phyloP scores from a whole-genome alignment of 768 basidiomycete species.

The Kwoniella dejecticola region DNA sequence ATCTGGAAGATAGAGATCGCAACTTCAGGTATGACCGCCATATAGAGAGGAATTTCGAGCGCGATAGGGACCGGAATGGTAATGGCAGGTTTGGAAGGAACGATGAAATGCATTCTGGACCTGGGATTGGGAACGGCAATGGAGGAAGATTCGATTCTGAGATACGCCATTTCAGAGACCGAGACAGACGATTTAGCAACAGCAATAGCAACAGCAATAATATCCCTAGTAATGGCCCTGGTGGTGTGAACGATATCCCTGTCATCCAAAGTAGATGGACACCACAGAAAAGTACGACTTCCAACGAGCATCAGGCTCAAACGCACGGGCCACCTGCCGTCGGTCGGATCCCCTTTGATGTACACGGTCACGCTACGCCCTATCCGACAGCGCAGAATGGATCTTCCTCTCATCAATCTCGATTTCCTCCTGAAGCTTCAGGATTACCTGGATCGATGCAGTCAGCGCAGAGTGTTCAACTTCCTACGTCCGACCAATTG shows the following conservation, averaged over 20 bases:
- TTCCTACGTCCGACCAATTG: neutral
- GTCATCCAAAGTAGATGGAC: constrained; percentile 14
- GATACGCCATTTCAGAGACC: neutral
- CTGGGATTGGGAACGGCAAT: too few relatives aligned
- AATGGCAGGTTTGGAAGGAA: neutral
- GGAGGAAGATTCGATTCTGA: neutral
- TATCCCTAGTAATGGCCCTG: neutral
- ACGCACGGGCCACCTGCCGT: neutral
- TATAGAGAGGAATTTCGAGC: neutral
- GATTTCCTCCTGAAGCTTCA: too few relatives aligned
- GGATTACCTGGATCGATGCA: neutral
- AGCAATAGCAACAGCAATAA: neutral
- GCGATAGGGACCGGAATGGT: neutral
- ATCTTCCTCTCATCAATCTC: neutral
- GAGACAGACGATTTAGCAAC: neutral
- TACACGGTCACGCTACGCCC: too few relatives aligned
- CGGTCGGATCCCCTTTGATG: too few relatives aligned
- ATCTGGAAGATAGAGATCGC: neutral
- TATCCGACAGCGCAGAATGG: neutral
- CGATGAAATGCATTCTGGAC: too few relatives aligned
- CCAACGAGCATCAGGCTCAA: too few relatives aligned
- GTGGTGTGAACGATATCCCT: constrained; percentile 12
- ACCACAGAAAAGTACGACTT: neutral
- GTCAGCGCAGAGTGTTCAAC: neutral
- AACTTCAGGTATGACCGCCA: neutral